Conservation (phyloP, 305 asterid genomes). For the Fraxinus ornus region DNA sequence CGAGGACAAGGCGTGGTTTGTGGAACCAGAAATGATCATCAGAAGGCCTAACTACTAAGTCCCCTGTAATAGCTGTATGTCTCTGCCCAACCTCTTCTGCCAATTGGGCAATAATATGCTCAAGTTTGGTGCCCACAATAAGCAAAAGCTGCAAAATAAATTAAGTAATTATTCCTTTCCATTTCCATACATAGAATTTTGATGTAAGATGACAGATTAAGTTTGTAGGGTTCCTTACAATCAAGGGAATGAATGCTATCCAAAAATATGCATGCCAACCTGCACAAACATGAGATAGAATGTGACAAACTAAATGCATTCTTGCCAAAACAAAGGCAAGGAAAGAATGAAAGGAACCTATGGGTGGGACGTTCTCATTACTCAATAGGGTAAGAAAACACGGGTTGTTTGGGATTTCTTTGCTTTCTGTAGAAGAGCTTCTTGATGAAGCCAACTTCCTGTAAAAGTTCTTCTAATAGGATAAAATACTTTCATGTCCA, state of each 20-base stretch:
- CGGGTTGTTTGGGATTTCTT: not conserved
- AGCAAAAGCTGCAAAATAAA: slow-evolving; percentile 53
- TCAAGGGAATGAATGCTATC: slow-evolving; percentile 67
- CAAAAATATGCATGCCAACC: slow-evolving; percentile 80
- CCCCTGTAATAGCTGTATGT: slow-evolving; percentile 52
- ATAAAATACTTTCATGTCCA: not conserved
- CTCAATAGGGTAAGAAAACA: not conserved
- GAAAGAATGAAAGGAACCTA: not conserved
- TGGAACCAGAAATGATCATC: slow-evolving; percentile 75
- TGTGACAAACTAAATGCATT: not conserved
- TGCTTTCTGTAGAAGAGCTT: not conserved
- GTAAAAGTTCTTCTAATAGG: not conserved
- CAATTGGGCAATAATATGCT: slow-evolving; percentile 60
- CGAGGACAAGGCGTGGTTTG: slow-evolving; percentile 55
- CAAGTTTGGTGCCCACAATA: slow-evolving; percentile 66
- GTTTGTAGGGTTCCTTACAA: slow-evolving; percentile 33
- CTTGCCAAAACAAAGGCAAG: not conserved
- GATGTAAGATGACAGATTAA: not conserved
- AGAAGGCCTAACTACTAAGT: slow-evolving; percentile 55
- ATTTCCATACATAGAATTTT: not conserved
- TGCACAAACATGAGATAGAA: slow-evolving; percentile 22
- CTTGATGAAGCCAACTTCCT: not conserved
- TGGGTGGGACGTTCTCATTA: not conserved
- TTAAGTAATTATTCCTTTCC: not conserved
- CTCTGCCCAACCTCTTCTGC: slow-evolving; percentile 61